Evolutionary conservation across 2,329 filamentous ascomycete genomes (phyloP).

Genomic region (Corynespora cassiicola): DNA sequence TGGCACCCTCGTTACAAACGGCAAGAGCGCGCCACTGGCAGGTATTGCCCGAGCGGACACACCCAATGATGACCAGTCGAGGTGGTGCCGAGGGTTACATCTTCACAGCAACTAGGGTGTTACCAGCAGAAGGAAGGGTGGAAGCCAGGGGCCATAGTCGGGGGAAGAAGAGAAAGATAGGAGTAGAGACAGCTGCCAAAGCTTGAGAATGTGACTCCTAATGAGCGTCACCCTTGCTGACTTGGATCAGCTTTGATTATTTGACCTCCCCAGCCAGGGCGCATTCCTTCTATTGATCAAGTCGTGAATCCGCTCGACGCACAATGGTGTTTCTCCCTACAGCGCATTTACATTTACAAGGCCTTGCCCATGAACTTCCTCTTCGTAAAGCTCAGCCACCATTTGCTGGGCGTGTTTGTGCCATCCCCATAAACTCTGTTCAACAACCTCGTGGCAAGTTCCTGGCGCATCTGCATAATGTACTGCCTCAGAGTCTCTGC

Average conservation of each 20-base stretch:
- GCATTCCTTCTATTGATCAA: too few species aligned
- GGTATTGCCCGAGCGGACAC: constrained; percentile 87
- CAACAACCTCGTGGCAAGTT: constrained; percentile 82
- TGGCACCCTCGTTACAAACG: constrained; percentile 82
- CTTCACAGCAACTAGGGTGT: constrained; percentile 81
- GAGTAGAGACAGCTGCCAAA: constrained; percentile 14
- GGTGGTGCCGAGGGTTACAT: constrained; percentile 92
- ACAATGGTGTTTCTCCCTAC: background rate
- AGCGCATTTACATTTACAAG: constrained; percentile 34
- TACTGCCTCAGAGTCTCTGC: constrained; percentile 90
- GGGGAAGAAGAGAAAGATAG: constrained; percentile 68
- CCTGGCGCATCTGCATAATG: constrained; percentile 89
- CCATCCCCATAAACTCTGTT: constrained; percentile 85
- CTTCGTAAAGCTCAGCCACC: constrained; percentile 99
- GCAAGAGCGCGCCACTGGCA: constrained; percentile 84
- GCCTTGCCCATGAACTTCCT: constrained; percentile 99
- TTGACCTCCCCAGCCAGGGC: too few species aligned
- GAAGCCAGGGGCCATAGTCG: constrained; percentile 79
- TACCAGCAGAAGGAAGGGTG: constrained; percentile 80
- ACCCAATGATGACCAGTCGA: constrained; percentile 88
- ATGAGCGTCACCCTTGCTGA: too few species aligned
- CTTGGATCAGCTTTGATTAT: too few species aligned
- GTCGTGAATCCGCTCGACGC: too few species aligned
- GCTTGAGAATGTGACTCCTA: constrained; percentile 9
- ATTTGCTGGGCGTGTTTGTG: constrained; percentile 70